Percentiles rank a stretch among this genome's conserved stretches.
phyloP scores from a whole-genome alignment of 306 rosid genomes.

The Dryas drummondii region DNA sequence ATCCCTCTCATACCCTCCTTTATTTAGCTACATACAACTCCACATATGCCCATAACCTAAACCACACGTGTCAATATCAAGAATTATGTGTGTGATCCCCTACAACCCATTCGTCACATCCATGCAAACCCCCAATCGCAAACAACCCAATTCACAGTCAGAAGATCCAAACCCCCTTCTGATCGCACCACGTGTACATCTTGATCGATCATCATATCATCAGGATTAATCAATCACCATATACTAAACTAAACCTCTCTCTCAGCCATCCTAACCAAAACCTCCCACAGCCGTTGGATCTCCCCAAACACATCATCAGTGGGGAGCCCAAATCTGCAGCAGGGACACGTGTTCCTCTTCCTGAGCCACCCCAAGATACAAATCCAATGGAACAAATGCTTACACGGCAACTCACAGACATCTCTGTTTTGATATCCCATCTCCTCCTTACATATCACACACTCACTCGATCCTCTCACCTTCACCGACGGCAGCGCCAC shows the following conservation, averaged over 20 bases:
- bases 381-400: conserved; percentile 82
- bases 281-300: conserved; percentile 82
- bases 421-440: conserved; percentile 62
- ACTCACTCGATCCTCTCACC: conserved; percentile 52
- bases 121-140: background rate
- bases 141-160: background rate
- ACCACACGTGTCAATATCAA: conserved; percentile 44
- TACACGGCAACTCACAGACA: conserved; percentile 79
- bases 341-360: conserved; percentile 86
- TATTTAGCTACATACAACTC: background rate
- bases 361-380: conserved; percentile 80
- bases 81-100: background rate
- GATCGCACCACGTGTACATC: background rate
- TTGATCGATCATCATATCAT: background rate
- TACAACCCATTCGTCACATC: background rate
- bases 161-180: background rate
- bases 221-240: no score
- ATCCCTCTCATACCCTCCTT: background rate
- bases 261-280: conserved; percentile 39
- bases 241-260: background rate
- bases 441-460: conserved; percentile 81
- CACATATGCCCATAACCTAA: background rate
- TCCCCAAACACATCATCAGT: conserved; percentile 70
- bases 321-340: conserved; percentile 70
- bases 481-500: conserved; percentile 59